These are phyloP conservation scores for Radiomyces spectabilis DNA, from an alignment of 192 early-diverging fungal species.

Conservation along the genomic window DNA sequence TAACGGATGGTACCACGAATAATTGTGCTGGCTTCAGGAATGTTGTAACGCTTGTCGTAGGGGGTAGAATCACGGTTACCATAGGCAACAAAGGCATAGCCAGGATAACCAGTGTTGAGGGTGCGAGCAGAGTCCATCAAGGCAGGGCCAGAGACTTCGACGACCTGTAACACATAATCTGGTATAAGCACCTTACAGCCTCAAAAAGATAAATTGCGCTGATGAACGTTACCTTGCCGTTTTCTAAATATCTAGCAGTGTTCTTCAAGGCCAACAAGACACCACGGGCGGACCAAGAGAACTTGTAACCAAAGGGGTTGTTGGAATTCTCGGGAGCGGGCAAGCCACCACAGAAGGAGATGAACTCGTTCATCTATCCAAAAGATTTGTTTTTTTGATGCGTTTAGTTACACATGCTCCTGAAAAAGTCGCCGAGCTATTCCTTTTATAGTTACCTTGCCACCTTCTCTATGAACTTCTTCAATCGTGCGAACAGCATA, in stretches of 20 bases:
- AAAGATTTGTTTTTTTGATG: not conserved
- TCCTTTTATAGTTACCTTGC: conserved; percentile 51
- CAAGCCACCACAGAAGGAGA: conserved; percentile 96
- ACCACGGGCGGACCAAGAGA: conserved; percentile 96
- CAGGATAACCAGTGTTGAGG: conserved; percentile 87
- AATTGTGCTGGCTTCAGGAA: conserved; percentile 88
- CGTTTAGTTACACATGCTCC: not conserved
- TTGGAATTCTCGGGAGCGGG: conserved; percentile 95
- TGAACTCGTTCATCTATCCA: conserved; percentile 64
- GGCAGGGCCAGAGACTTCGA: conserved; percentile 72
- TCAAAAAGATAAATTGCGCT: not conserved
- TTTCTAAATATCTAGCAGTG: conserved; percentile 83
- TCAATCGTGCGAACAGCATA: conserved; percentile 87
- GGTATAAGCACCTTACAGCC: not conserved
- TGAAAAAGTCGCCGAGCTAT: too few species aligned
- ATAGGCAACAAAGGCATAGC: conserved; percentile 92
- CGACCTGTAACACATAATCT: conserved; percentile 31
- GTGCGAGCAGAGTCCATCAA: conserved; percentile 91
- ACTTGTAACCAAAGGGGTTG: conserved; percentile 99
- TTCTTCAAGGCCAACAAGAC: conserved; percentile 96
- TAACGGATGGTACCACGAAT: conserved; percentile 94
- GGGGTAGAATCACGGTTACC: conserved; percentile 96
- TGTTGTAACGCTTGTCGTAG: conserved; percentile 91
- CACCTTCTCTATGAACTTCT: conserved; percentile 72
- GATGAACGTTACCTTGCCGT: conserved; percentile 60